Base-by-base conservation (phyloP, 2,329 filamentous ascomycete genomes). In the Malbranchea zuffiana region DNA sequence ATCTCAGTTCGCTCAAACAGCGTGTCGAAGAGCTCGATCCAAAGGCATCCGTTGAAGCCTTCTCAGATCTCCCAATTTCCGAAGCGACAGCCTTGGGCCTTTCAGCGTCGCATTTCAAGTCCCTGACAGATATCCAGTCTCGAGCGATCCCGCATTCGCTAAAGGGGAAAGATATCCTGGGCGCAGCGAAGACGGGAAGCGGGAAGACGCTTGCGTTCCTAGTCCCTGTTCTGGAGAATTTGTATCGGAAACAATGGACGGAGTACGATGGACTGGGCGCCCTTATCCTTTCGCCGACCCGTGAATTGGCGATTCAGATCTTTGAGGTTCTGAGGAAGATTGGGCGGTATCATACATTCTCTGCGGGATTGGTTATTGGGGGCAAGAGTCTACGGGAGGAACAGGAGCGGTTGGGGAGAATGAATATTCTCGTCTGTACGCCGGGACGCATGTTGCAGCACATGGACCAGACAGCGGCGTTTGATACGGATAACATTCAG, bases 361-460 rank as follows among this genome's bases (percentile, higher is more conserved):
- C 88, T 1, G 90, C 90, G 0, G 90, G 90, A 0, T 62, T 96
- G 50, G 76, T 98, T 6, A 96, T 96, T 50, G 90, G 90, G 26
- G 90, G 90, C 26, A 94, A 93, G 69, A 87, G 74, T 56, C 55
- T 95, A 50, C 79, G 82, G 53, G 87, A 95, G 53, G 80, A 98
- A 62, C 78, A 83, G 16, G 83, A 92, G 49, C 74, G 87, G 21
- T 57, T 98, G 42, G 75, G 76, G 3, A 75, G 85, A 46, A 96
- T 98, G 88, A 98, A 96, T 56, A 96, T 98, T 32, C 65, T 98
- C 17, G 85, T 98, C 6, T 93, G 87, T 53, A 98, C 90, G 1
- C 90, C 90, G 0, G 90, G 90, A 1, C 76, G 90, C 23, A 93
- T 98, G 72, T 65, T 96, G 49, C 90, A 98, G 61, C 90, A 98